Evolutionary conservation across 23 red algal species (phyloP).

Genomic region (Gracilaria domingensis): DNA sequence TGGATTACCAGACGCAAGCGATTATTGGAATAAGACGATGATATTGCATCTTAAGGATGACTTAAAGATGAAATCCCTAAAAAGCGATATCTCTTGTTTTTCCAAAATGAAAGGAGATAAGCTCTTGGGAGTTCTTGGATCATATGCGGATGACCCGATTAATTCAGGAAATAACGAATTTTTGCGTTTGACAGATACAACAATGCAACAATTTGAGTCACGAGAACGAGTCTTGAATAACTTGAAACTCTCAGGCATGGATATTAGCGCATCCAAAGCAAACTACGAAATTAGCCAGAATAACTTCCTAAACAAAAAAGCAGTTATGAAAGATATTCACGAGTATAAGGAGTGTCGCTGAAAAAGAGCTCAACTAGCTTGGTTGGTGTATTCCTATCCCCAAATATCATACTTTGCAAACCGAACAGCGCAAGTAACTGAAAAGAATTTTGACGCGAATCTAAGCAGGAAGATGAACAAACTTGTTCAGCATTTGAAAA

Average conservation of each 20-base stretch:
- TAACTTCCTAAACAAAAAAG: no score
- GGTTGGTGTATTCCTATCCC: not conserved
- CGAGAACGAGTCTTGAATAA: no score
- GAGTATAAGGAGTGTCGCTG: not conserved
- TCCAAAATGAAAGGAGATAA: not conserved
- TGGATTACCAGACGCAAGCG: constrained; percentile 12
- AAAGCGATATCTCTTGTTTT: constrained; percentile 23
- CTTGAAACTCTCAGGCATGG: no score
- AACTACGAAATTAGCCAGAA: no score
- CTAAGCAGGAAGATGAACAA: not conserved
- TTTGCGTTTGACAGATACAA: no score
- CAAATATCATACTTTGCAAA: constrained; percentile 2
- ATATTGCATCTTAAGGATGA: not conserved
- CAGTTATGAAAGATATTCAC: no score
- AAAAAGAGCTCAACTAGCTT: not conserved
- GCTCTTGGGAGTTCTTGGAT: not conserved
- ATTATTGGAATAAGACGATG: constrained; percentile 13
- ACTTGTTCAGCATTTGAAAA: not conserved
- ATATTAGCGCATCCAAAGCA: no score
- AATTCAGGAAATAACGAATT: not conserved
- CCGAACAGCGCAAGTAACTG: constrained; percentile 18
- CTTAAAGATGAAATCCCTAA: not conserved
- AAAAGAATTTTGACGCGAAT: not conserved
- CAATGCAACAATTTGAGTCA: no score
- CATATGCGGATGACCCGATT: constrained; percentile 18